phyloP scores from a whole-genome alignment of 371 early-diverging fungal genomes.

The Mortierella sp. region DNA sequence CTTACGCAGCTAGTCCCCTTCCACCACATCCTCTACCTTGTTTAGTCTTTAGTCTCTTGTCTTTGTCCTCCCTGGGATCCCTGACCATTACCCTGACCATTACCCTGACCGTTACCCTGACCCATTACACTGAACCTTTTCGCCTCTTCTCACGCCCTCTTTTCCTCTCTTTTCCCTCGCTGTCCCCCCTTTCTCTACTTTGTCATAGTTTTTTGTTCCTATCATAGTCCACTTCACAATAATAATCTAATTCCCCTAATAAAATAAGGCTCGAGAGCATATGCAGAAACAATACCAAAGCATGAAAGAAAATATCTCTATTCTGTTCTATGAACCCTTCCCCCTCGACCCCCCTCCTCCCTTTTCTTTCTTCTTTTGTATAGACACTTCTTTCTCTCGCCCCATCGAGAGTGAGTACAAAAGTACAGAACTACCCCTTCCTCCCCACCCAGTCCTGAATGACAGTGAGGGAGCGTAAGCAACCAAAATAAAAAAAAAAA shows the following conservation, averaged over 20 bases:
- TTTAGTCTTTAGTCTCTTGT: no score
- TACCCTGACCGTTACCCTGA: neutral
- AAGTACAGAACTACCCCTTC: neutral
- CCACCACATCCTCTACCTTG: no score
- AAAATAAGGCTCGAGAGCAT: no score
- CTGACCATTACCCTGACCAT: neutral
- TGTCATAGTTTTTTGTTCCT: no score
- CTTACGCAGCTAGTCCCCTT: no score
- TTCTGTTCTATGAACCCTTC: neutral
- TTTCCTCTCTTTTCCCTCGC: neutral
- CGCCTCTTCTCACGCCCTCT: neutral
- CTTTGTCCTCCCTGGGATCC: neutral
- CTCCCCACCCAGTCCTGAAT: neutral
- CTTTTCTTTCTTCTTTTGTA: no score
- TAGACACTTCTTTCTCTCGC: no score
- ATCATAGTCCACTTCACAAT: no score
- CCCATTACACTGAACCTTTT: neutral
- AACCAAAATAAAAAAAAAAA: neutral
- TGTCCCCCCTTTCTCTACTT: neutral
- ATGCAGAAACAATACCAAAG: no score
- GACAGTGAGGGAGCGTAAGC: neutral
- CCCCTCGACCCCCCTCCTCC: no score
- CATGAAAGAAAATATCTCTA: neutral
- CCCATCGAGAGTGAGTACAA: neutral
- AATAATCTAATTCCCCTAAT: no score